Conservation (phyloP, 1,284 basidiomycete species). For the Cyathus pygmaeus region DNA sequence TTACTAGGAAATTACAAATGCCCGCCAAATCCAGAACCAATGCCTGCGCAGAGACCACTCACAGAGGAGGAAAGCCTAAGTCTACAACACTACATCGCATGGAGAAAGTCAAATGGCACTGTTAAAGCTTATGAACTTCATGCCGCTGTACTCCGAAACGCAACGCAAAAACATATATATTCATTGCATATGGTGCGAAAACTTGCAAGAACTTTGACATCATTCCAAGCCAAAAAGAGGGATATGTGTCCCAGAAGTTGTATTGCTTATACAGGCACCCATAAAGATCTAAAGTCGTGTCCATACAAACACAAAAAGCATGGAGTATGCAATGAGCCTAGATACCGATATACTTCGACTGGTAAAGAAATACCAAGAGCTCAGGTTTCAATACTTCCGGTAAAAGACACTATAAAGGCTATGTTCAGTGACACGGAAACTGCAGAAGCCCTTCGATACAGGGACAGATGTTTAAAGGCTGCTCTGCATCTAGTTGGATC, state of each 20-base stretch:
- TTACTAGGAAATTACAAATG: too few species aligned
- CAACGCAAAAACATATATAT: constrained; percentile 16
- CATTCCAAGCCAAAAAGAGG: constrained; percentile 18
- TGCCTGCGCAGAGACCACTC: neutral
- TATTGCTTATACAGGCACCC: constrained; percentile 36
- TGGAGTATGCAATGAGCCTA: neutral
- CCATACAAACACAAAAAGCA: neutral
- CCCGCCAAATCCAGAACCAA: too few species aligned
- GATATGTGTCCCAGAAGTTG: constrained; percentile 38
- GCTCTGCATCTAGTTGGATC: constrained; percentile 16
- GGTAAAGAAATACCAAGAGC: constrained; percentile 16
- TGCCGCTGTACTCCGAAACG: constrained; percentile 17
- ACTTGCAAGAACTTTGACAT: constrained; percentile 22
- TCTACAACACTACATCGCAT: constrained; percentile 33
- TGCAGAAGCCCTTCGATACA: constrained; percentile 20
- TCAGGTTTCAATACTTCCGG: constrained; percentile 28
- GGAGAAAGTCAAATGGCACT: constrained; percentile 33
- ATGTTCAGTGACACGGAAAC: constrained; percentile 33
- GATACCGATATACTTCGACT: neutral
- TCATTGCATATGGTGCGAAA: constrained; percentile 21
- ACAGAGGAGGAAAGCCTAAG: constrained; percentile 10
- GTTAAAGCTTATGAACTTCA: constrained; percentile 28
- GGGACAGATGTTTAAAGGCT: constrained; percentile 26
- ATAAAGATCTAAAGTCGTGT: constrained; percentile 10
- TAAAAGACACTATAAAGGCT: constrained; percentile 30